Conservation (phyloP, 2,329 filamentous ascomycete species). For the Paecilomyces formosus region DNA sequence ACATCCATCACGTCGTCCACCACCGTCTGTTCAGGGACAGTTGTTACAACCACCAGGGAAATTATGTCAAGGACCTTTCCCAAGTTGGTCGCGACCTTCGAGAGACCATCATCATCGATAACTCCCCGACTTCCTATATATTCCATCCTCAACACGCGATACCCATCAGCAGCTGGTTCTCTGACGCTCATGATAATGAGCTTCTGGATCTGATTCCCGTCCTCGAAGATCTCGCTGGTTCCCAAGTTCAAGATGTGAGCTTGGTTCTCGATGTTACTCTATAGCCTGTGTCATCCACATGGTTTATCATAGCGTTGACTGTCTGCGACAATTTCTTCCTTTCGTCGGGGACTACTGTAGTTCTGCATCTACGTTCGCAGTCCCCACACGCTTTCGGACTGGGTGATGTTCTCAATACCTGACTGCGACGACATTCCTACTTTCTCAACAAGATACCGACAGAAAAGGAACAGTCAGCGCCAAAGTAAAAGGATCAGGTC, state of each 20-base stretch:
- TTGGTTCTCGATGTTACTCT: conserved; percentile 85
- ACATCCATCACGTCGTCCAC: conserved; percentile 95
- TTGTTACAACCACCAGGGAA: conserved; percentile 98
- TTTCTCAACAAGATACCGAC: not conserved
- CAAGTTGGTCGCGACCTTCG: conserved; percentile 92
- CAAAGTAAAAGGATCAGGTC: conserved; percentile 4
- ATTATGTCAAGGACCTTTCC: conserved; percentile 98
- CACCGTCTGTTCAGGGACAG: conserved; percentile 95
- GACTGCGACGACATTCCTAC: not conserved
- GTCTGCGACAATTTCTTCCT: conserved; percentile 10
- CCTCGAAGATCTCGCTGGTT: conserved; percentile 86
- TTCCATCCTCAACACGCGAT: conserved; percentile 99
- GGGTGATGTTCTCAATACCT: not conserved
- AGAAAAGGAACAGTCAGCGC: conserved; percentile 3
- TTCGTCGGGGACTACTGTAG: not conserved
- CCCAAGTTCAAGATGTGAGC: conserved; percentile 90
- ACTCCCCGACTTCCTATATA: conserved; percentile 97
- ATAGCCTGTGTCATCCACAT: conserved; percentile 34
- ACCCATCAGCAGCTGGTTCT: conserved; percentile 99
- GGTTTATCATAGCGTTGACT: conserved; percentile 20
- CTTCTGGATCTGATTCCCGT: conserved; percentile 94
- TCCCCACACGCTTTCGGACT: conserved; percentile 1
- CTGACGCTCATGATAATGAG: conserved; percentile 98
- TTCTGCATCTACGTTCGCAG: not conserved
- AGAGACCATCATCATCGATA: conserved; percentile 99